These are phyloP conservation scores for Capsella bursapastoris DNA, from an alignment of 345 rosid species.

Conservation along the genomic window DNA sequence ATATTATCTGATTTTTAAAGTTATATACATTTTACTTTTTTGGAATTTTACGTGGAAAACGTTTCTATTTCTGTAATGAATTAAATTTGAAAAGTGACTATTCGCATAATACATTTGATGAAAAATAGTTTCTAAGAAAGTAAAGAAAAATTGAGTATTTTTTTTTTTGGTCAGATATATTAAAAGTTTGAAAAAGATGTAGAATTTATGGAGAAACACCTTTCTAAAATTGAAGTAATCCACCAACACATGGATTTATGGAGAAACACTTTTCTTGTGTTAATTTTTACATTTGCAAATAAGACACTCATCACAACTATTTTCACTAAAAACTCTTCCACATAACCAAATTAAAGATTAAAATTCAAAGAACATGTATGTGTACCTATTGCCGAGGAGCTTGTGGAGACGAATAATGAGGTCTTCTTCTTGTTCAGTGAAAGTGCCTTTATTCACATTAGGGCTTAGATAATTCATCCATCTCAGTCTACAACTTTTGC, in stretches of 20 bases:
- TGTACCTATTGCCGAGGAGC: conserved; percentile 62
- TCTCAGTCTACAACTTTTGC: conserved; percentile 65
- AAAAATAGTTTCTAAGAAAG: neutral
- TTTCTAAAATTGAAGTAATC: neutral
- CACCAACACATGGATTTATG: neutral
- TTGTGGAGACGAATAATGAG: conserved; percentile 59
- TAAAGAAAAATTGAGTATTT: too few species aligned
- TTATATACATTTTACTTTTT: too few species aligned
- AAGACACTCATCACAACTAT: neutral
- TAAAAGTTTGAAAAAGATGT: neutral
- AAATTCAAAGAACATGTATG: neutral
- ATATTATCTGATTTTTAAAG: too few species aligned
- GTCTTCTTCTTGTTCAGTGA: conserved; percentile 59
- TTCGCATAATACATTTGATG: neutral
- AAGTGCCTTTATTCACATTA: conserved; percentile 48
- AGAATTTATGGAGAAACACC: neutral
- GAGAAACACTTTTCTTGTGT: neutral
- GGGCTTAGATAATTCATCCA: conserved; percentile 64
- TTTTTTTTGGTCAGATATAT: neutral
- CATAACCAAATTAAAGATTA: too few species aligned
- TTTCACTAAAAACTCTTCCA: neutral
- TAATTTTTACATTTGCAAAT: neutral
- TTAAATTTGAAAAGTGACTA: neutral
- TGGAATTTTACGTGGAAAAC: neutral
- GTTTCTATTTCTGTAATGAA: neutral